phyloP scores from a whole-genome alignment of 2,329 filamentous ascomycete species.

The Trichophyton mentagrophytes region DNA sequence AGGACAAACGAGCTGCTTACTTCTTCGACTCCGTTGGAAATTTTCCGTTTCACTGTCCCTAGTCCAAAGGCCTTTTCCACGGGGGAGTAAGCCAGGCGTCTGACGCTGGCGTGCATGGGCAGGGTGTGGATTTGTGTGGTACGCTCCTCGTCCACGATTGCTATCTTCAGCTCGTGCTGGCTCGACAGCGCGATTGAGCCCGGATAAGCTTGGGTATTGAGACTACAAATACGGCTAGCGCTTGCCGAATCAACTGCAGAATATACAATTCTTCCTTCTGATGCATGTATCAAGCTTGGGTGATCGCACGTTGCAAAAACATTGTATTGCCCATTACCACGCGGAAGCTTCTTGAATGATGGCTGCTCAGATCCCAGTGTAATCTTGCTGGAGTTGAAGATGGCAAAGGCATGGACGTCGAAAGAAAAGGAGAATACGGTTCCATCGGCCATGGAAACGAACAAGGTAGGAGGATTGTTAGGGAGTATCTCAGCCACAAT shows the following conservation, averaged over 20 bases:
- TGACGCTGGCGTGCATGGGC: slow-evolving; percentile 66
- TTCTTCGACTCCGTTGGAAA: slow-evolving; percentile 58
- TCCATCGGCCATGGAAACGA: slow-evolving; percentile 85
- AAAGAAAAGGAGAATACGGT: slow-evolving; percentile 75
- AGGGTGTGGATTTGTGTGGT: slow-evolving; percentile 80
- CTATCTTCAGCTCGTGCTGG: slow-evolving; percentile 61
- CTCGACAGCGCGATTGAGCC: slow-evolving; percentile 71
- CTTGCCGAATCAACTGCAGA: slow-evolving; percentile 87
- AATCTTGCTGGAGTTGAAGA: slow-evolving; percentile 66
- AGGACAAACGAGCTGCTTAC: slow-evolving; percentile 73
- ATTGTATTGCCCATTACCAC: slow-evolving; percentile 53
- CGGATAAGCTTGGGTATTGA: slow-evolving; percentile 70
- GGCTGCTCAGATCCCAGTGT: slow-evolving; percentile 78
- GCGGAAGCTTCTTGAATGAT: slow-evolving; percentile 63
- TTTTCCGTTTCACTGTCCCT: slow-evolving; percentile 65
- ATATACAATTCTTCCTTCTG: slow-evolving; percentile 77
- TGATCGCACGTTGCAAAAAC: slow-evolving; percentile 92
- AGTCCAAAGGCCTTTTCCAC: slow-evolving; percentile 70
- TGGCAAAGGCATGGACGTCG: slow-evolving; percentile 44
- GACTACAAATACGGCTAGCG: slow-evolving; percentile 66
- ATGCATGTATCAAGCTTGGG: slow-evolving; percentile 81
- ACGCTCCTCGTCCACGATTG: slow-evolving; percentile 66
- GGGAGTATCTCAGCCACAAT: slow-evolving; percentile 63
- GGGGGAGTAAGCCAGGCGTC: slow-evolving; percentile 74
- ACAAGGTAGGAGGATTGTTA: slow-evolving; percentile 58